phyloP scores from a whole-genome alignment of 2,329 filamentous ascomycete species.

The Exserohilum rostratum region DNA sequence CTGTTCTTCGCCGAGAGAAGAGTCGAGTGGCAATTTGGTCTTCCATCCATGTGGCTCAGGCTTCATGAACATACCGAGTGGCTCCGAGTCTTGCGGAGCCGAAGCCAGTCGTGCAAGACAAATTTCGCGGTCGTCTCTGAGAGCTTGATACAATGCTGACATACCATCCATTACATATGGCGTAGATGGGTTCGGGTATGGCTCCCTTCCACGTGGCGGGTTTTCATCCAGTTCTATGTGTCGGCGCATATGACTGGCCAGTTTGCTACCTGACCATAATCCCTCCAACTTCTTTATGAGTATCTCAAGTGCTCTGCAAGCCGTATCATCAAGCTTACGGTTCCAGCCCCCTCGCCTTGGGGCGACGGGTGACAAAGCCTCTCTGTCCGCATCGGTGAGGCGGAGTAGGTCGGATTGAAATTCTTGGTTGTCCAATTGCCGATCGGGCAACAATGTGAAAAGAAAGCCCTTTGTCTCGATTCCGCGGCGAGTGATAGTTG shows the following conservation, averaged over 20 bases:
- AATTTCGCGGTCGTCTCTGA: constrained; percentile 8
- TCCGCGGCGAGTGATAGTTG: constrained; percentile 9
- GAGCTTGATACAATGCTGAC: constrained; percentile 12
- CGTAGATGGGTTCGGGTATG: not conserved
- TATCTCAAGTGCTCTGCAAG: not conserved
- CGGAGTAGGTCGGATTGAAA: not conserved
- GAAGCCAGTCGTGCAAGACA: constrained; percentile 10
- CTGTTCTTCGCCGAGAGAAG: not conserved
- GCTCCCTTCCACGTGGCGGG: not conserved
- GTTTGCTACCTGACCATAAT: not conserved
- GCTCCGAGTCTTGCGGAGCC: constrained; percentile 2
- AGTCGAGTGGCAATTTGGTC: not conserved
- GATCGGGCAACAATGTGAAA: constrained; percentile 5
- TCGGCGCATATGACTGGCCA: not conserved
- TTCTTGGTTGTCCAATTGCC: not conserved
- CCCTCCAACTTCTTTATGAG: not conserved
- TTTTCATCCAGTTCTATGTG: constrained; percentile 4
- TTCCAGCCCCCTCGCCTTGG: not conserved
- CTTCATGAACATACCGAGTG: constrained; percentile 15
- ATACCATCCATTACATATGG: constrained; percentile 15
- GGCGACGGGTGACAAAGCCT: not conserved
- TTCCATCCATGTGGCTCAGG: constrained; percentile 6
- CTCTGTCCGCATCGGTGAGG: not conserved
- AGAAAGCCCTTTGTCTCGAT: constrained; percentile 18
- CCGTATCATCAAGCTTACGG: not conserved